Evolutionary conservation across 768 basidiomycete genomes (phyloP).

Genomic region (Hericium erinaceus): DNA sequence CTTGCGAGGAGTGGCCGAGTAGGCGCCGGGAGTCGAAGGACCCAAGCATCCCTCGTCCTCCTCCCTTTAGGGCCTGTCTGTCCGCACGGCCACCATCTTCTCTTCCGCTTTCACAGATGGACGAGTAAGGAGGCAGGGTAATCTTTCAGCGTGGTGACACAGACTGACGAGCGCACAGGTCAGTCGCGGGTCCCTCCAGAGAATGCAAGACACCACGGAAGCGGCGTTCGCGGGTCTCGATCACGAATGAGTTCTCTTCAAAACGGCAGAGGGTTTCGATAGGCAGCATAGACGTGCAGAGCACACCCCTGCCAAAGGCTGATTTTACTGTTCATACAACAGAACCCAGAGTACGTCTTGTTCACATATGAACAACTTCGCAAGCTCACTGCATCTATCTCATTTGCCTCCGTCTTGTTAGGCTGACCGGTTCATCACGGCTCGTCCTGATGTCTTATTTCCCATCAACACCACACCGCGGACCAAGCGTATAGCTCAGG

Average conservation of each 20-base stretch:
- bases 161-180: not conserved
- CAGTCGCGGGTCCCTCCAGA: not conserved
- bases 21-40: not conserved
- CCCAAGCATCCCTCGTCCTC: not conserved
- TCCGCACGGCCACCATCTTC: not conserved
- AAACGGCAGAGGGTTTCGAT: not conserved
- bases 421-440: constrained; percentile 56
- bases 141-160: not conserved
- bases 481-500: constrained; percentile 54
- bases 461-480: constrained; percentile 58
- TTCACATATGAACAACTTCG: not conserved
- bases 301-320: not conserved
- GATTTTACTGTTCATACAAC: not conserved
- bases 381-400: not conserved
- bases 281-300: not conserved
- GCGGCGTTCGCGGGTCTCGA: not conserved
- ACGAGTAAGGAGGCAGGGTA: not conserved
- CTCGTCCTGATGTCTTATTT: constrained; percentile 37
- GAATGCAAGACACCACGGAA: not conserved
- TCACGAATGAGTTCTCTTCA: not conserved
- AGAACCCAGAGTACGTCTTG: not conserved
- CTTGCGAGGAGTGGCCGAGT: not conserved
- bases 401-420: not conserved
- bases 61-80: not conserved
- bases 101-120: not conserved